Conservation (phyloP, 169 alveolate genomes). For the Fabrea salina region DNA sequence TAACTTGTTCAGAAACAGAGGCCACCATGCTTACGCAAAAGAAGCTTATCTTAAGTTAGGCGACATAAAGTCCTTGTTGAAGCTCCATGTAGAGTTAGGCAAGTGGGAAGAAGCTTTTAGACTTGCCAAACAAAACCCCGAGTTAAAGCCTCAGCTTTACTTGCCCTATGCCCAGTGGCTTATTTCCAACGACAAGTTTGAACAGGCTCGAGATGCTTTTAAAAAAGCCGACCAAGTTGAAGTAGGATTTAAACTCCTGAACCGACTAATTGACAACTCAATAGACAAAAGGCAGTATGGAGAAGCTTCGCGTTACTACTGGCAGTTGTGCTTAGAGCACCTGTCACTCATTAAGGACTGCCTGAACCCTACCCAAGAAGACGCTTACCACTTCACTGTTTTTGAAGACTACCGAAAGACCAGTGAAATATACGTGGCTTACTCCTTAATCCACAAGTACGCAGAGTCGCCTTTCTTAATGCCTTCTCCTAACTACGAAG, state of each 20-base stretch:
- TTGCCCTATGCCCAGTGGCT: slow-evolving; percentile 89
- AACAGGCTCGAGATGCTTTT: slow-evolving; percentile 86
- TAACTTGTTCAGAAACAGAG: slow-evolving; percentile 63
- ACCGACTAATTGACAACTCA: slow-evolving; percentile 78
- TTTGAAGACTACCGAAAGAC: slow-evolving; percentile 64
- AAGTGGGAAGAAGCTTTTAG: slow-evolving; percentile 88
- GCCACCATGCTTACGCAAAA: slow-evolving; percentile 84
- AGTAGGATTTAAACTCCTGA: slow-evolving; percentile 71
- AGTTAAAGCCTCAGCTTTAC: slow-evolving; percentile 64
- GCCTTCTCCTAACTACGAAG: slow-evolving; percentile 64
- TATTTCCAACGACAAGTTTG: slow-evolving; percentile 77
- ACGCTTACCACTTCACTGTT: slow-evolving; percentile 49
- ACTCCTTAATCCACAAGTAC: slow-evolving; percentile 65
- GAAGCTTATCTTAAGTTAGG: slow-evolving; percentile 84
- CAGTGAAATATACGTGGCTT: slow-evolving; percentile 77
- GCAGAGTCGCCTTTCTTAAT: slow-evolving; percentile 74
- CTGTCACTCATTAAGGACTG: slow-evolving; percentile 66
- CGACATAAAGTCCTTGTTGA: slow-evolving; percentile 74
- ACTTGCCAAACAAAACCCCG: slow-evolving; percentile 72
- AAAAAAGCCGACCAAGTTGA: slow-evolving; percentile 82
- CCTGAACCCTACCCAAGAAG: slow-evolving; percentile 53
- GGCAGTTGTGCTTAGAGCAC: slow-evolving; percentile 74
- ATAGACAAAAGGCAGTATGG: slow-evolving; percentile 77
- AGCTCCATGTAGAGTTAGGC: slow-evolving; percentile 77
- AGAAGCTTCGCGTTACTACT: slow-evolving; percentile 78